Conservation (phyloP, 768 basidiomycete species). For the Calocera viscosa region DNA sequence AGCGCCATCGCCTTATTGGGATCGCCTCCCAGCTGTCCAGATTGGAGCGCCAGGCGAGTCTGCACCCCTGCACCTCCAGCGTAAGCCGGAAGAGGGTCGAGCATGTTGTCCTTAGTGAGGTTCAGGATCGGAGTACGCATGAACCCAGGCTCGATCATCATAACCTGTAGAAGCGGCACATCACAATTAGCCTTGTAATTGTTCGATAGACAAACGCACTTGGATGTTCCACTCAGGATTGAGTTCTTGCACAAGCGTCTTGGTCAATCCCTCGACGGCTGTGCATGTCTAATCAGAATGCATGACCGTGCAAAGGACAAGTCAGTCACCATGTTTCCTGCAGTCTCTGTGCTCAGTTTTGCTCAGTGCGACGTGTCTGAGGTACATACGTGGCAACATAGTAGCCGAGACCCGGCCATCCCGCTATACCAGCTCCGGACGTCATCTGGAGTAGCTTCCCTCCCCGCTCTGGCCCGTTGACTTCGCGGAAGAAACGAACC, state of each 20-base stretch:
- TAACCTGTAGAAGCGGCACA: not conserved
- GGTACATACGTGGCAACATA: not conserved
- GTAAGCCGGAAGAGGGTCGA: not conserved
- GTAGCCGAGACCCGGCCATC: not conserved
- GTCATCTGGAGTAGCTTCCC: not conserved
- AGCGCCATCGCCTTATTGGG: not conserved
- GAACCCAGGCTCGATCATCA: not conserved
- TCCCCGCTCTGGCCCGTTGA: conserved; percentile 10
- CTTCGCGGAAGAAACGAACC: not conserved
- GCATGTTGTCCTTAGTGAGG: not conserved
- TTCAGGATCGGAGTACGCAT: not conserved
- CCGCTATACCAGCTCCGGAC: not conserved
- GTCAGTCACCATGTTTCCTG: conserved; percentile 1
- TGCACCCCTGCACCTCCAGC: not conserved
- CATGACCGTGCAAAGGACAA: not conserved
- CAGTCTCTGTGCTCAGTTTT: not conserved
- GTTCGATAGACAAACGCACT: not conserved
- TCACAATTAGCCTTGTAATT: not conserved
- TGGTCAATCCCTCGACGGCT: not conserved
- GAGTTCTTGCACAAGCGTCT: not conserved
- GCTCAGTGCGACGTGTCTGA: not conserved
- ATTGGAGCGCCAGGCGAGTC: not conserved
- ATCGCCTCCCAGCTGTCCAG: not conserved
- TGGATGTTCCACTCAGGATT: conserved; percentile 5
- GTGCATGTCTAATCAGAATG: not conserved